These are phyloP conservation scores for Gaeumannomyces tritici DNA, from an alignment of 2,329 filamentous ascomycete species.

Conservation along the genomic window DNA sequence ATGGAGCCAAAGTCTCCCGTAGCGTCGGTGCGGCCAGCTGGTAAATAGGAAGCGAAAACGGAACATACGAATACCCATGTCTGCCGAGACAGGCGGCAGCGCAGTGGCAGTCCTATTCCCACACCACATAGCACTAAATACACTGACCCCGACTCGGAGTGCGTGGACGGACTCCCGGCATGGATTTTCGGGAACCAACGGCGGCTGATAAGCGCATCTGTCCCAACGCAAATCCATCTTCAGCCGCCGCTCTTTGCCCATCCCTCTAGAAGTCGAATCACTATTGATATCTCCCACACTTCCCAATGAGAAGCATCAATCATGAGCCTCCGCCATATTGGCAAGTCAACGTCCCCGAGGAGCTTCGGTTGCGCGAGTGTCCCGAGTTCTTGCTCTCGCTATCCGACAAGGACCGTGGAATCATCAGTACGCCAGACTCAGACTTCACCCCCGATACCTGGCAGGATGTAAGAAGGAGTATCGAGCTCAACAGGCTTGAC, in stretches of 20 bases:
- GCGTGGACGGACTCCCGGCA: too few relatives aligned
- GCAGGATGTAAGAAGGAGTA: slow-evolving; percentile 56
- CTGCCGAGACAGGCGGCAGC: too few relatives aligned
- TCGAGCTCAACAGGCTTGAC: slow-evolving; percentile 59
- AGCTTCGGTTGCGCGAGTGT: slow-evolving; percentile 54
- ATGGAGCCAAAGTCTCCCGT: background rate
- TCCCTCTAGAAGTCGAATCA: too few relatives aligned
- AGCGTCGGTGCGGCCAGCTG: too few relatives aligned
- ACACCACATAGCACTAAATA: too few relatives aligned
- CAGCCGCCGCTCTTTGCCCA: background rate
- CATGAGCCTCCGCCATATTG: slow-evolving; percentile 54
- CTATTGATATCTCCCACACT: background rate
- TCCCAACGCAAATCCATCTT: background rate
- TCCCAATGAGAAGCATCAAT: background rate
- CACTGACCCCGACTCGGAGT: too few relatives aligned
- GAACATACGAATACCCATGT: too few relatives aligned
- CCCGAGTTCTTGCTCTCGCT: slow-evolving; percentile 59
- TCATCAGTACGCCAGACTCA: slow-evolving; percentile 62
- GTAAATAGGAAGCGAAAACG: too few relatives aligned
- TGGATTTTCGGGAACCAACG: background rate
- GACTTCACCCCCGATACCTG: slow-evolving; percentile 57
- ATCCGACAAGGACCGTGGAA: slow-evolving; percentile 56
- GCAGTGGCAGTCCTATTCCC: too few relatives aligned
- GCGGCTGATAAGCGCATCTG: background rate
- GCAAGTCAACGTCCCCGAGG: slow-evolving; percentile 67